Conservation (phyloP, 805 yeast species). For the Ogataea saltuana region DNA sequence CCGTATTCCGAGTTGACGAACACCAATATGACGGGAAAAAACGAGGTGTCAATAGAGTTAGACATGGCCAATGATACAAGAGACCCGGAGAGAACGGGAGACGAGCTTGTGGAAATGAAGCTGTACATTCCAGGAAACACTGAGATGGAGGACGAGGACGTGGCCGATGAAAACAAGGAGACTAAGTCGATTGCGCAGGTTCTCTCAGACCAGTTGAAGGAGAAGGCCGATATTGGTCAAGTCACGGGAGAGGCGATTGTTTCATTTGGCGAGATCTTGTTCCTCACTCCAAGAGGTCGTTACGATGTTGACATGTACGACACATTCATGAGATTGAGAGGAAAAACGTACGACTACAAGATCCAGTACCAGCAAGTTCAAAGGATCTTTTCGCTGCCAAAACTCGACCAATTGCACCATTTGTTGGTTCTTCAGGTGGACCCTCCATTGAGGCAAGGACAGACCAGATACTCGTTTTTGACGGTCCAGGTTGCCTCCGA, state of each 20-base stretch:
- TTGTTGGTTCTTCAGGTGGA: constrained; percentile 86
- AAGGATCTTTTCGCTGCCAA: constrained; percentile 88
- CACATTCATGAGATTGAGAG: constrained; percentile 83
- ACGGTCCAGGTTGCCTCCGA: constrained; percentile 87
- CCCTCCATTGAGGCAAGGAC: constrained; percentile 98
- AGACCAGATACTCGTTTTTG: constrained; percentile 91
- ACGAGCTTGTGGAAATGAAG: constrained; percentile 92
- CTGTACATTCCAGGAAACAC: constrained; percentile 90
- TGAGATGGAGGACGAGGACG: constrained; percentile 42
- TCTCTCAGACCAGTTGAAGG: constrained; percentile 88
- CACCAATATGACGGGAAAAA: constrained; percentile 86
- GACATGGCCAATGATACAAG: constrained; percentile 48
- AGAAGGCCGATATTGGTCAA: constrained; percentile 91
- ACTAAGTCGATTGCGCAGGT: constrained; percentile 75
- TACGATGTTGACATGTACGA: constrained; percentile 95
- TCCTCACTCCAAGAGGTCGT: constrained; percentile 98
- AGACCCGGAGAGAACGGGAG: constrained; percentile 73
- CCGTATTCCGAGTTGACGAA: constrained; percentile 81
- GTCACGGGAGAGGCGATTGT: constrained; percentile 94
- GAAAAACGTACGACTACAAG: constrained; percentile 97
- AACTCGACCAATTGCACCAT: constrained; percentile 91
- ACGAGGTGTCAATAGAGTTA: constrained; percentile 91
- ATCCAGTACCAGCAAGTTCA: constrained; percentile 88
- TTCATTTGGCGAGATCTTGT: constrained; percentile 84
- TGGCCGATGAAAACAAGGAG: constrained; percentile 38